Base-by-base conservation (phyloP, 305 asterid genomes). In the Fraxinus latifolia region DNA sequence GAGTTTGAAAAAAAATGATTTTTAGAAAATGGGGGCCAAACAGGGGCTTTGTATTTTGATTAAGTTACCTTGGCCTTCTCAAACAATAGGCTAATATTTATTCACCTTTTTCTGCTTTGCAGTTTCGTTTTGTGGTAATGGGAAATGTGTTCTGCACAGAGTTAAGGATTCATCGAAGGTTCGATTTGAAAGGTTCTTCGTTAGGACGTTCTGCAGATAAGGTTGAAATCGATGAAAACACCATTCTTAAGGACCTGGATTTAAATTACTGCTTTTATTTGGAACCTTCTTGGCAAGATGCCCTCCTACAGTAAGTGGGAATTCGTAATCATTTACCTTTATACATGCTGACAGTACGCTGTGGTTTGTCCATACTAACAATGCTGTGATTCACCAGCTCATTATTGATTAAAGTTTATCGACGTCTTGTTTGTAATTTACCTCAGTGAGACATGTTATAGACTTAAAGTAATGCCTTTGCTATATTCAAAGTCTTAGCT, bases 81-180 rank as follows among this genome's bases (percentile, higher is more conserved):
- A 19, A 68, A 34, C 29, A 27, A 82, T 39, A 33, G 81, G 65
- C 85, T 85, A 70, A 83, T 75, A 4, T 76, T 65, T 58, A 47
- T 79, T 39, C 62, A 42, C 76, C 32, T 32, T 42, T 81, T 73
- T 60, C 79, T 82, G 31, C 79, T 82, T 62, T 87, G 90, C 95
- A 96, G 99, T 94, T 96, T 83, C 95, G 98, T 25, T 96, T 96
- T 68, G 97, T 95, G 31, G 99, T 95, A 15, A 96, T 96, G 98
- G 98, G 99, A 81, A 96, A 96, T 87, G 87, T 96, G 98, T 96
- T 95, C 91, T 93, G 96, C 93, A 93, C 98, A 67, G 98, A 91
- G 88, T 87, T 93, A 71, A 88, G 98, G 85, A 93, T 96, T 90
- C 98, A 95, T 81, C 88, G 98, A 74, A 91, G 99, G 84, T 96